These are phyloP conservation scores for Dactylorhiza incarnata DNA, from an alignment of 106 monocot species.

Conservation along the genomic window DNA sequence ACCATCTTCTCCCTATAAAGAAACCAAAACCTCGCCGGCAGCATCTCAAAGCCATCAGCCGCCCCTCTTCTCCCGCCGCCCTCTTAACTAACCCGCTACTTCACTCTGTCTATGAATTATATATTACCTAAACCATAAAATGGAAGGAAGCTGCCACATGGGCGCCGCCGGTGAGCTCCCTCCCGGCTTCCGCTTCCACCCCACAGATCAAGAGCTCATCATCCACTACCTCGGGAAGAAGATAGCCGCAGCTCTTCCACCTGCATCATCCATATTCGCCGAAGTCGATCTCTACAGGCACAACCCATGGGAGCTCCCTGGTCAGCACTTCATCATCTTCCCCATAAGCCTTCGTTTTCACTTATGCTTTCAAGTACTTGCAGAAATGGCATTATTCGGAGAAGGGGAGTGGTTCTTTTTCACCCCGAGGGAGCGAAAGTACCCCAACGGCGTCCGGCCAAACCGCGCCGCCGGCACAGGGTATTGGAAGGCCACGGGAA, in stretches of 20 bases:
- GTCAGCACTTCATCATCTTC: neutral
- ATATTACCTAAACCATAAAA: neutral
- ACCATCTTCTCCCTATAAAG: neutral
- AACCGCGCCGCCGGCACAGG: constrained; percentile 23
- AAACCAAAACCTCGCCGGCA: neutral
- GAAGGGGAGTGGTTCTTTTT: constrained; percentile 47
- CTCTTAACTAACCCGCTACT: neutral
- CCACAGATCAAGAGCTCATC: constrained; percentile 1
- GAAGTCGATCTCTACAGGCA: neutral
- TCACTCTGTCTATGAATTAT: no score
- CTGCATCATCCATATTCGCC: neutral
- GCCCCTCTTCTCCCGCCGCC: neutral
- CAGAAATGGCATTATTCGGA: constrained; percentile 33
- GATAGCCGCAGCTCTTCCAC: neutral
- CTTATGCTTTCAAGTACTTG: neutral
- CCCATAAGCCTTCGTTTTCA: neutral
- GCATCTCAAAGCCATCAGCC: neutral
- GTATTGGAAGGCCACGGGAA: constrained; percentile 32
- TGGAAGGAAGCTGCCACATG: neutral
- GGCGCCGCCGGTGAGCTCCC: neutral
- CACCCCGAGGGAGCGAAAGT: constrained; percentile 27
- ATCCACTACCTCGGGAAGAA: neutral
- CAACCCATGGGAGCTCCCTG: neutral
- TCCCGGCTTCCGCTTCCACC: neutral
- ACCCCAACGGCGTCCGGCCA: constrained; percentile 28